Evolutionary conservation across 768 basidiomycete genomes (phyloP).

Genomic region (Dentipellis sp.): DNA sequence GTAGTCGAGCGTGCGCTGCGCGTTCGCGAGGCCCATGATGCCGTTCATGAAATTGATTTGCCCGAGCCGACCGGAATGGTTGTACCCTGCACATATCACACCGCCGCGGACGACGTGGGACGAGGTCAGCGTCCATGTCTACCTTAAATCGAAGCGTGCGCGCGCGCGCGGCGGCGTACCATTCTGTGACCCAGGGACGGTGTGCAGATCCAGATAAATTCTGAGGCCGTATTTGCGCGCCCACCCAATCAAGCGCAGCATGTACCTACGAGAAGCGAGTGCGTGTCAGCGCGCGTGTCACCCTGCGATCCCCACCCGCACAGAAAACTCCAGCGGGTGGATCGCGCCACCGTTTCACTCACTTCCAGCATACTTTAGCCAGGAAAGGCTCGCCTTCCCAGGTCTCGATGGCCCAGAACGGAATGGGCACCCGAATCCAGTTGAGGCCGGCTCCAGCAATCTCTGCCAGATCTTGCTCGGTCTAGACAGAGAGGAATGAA

Average conservation of each 20-base stretch:
- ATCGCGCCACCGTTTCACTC: slow-evolving; percentile 1
- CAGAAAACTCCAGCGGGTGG: not conserved
- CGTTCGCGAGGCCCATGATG: slow-evolving; percentile 86
- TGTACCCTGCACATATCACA: slow-evolving; percentile 29
- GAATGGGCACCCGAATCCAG: slow-evolving; percentile 76
- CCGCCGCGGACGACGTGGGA: not conserved
- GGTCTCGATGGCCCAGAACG: slow-evolving; percentile 83
- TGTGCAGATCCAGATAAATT: slow-evolving; percentile 74
- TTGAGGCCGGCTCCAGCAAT: slow-evolving; percentile 87
- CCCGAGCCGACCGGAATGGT: slow-evolving; percentile 54
- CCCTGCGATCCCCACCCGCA: not conserved
- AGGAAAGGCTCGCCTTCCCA: slow-evolving; percentile 76
- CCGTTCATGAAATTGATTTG: slow-evolving; percentile 57
- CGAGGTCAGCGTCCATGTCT: not conserved
- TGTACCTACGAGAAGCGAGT: slow-evolving; percentile 33
- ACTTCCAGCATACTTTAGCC: slow-evolving; percentile 69
- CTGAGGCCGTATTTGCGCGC: slow-evolving; percentile 86
- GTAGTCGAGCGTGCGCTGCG: slow-evolving; percentile 70
- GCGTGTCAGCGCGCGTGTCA: not conserved
- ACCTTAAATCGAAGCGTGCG: not conserved
- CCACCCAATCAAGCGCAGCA: slow-evolving; percentile 73
- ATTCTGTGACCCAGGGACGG: slow-evolving; percentile 78
- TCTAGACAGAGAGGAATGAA: slow-evolving; percentile 33
- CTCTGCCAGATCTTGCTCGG: slow-evolving; percentile 80
- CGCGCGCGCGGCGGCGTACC: slow-evolving; percentile 26